Base-by-base conservation (phyloP, 768 basidiomycete species). In the Boletus patriciae region DNA sequence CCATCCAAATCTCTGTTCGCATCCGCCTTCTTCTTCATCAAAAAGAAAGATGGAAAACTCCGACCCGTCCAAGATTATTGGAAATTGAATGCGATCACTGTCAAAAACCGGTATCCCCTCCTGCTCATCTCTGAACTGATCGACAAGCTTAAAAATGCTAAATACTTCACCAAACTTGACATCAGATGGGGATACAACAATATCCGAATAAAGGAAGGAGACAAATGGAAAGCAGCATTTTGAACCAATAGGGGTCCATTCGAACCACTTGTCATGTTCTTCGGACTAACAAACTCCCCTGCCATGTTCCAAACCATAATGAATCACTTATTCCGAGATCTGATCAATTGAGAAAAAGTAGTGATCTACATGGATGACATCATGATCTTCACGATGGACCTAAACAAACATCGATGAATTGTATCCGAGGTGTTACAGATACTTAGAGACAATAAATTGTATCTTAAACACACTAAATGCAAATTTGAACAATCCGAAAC, bases 361-460 rank as follows among this genome's bases (percentile, higher is more conserved):
- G n/a, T 65, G 0, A 58, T 73, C 2, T 80, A 78, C 46, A 76
- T 79, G 10, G 74, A 79, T 45, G 71, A 80, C 45, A 78, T 79
- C 2, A 67, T 78, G 0, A 65, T 77, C 0, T 78, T 66, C 49
- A 74, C 71, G 0, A 40, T 50, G 31, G 58, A 53, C 0, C 67
- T 67, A 3, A 57, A 73, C 0, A 68, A 77, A 1, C 75, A 78
- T 54, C 1, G 2, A 37, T 1, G 3, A 5, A 31, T 61, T 1
- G 34, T 58, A 0, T 0, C 0, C 0, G 11, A 59, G 6, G 58
- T 54, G 0, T 10, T 62, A 0, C 9, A 54, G 1, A 38, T 27
- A 0, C 16, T 58, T 0, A 0, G 9, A 0, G 29, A 55, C 0
- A 54, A 57, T 8, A 31, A 62, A 3, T 7, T 62, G 2, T 60